A percentile compares a stretch with the other conserved stretches of the same genome.
Conservation (phyloP, 805 yeast genomes). For the Metschnikowia lochheadii region DNA sequence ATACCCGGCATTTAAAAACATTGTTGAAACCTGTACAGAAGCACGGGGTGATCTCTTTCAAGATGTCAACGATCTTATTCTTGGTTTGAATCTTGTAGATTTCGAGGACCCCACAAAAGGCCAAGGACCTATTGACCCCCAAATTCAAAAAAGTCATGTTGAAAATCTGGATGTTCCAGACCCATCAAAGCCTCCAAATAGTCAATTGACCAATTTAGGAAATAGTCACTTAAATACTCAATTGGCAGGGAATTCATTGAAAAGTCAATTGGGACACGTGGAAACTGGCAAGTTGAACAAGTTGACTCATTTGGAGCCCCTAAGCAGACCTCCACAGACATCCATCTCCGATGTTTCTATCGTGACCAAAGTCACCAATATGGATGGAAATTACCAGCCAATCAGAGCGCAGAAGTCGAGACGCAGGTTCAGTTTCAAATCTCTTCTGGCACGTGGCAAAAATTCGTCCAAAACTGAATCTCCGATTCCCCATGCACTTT, state of each 20-base stretch:
- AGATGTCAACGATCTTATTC: background rate
- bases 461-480: background rate
- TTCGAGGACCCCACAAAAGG: background rate
- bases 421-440: conserved; percentile 8
- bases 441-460: background rate
- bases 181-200: too few species aligned
- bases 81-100: background rate
- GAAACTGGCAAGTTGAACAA: too few species aligned
- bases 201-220: too few species aligned
- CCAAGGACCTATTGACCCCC: background rate
- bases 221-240: too few species aligned
- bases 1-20: background rate
- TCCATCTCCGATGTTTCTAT: conserved; percentile 33
- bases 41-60: background rate
- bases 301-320: too few species aligned
- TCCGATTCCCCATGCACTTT: background rate
- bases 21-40: background rate
- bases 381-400: conserved; percentile 4
- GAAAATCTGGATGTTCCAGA: background rate
- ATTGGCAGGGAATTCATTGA: background rate
- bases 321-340: conserved; percentile 29
- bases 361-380: conserved; percentile 20
- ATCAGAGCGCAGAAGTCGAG: background rate
- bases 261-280: background rate
- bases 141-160: background rate